A percentile compares a stretch with the other conserved stretches of the same genome.
These are phyloP conservation scores for Sporothrix protearum DNA, from an alignment of 2,329 filamentous ascomycete species.

Conservation along the genomic window DNA sequence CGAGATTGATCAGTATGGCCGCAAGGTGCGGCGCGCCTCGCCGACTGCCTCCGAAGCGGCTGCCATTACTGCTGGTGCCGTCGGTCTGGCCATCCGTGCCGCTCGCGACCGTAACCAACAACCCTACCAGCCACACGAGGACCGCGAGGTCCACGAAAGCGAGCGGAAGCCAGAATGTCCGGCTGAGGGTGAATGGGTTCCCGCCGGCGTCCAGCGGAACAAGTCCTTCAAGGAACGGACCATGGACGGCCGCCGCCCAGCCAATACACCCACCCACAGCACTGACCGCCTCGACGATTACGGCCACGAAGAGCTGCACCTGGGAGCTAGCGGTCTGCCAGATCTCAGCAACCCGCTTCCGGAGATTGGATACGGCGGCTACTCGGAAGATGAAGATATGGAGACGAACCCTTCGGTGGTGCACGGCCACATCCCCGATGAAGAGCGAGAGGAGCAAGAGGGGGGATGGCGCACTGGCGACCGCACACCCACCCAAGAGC, in stretches of 20 bases:
- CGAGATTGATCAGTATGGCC: constrained; percentile 56
- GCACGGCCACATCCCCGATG: constrained; percentile 61
- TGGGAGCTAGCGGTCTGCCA: constrained; percentile 69
- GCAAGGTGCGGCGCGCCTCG: constrained; percentile 51
- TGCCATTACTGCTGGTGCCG: constrained; percentile 55
- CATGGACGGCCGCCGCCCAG: constrained; percentile 51
- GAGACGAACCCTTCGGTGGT: constrained; percentile 83
- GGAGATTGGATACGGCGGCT: constrained; percentile 64
- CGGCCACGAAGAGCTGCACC: constrained; percentile 44
- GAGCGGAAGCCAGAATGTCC: neutral
- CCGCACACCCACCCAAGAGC: constrained; percentile 38
- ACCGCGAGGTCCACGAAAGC: constrained; percentile 27
- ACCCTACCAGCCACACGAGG: constrained; percentile 31
- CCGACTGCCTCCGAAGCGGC: constrained; percentile 54
- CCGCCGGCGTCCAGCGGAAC: constrained; percentile 55
- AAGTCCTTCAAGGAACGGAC: constrained; percentile 65
- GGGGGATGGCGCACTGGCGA: constrained; percentile 34
- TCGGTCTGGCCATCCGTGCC: constrained; percentile 51
- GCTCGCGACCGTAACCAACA: constrained; percentile 45
- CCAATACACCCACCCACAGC: constrained; percentile 56
- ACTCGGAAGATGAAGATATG: constrained; percentile 58
- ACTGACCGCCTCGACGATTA: constrained; percentile 54
- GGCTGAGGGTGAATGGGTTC: constrained; percentile 37
- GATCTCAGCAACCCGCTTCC: constrained; percentile 68
- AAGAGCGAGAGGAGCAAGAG: constrained; percentile 29